These are phyloP conservation scores for Lablab purpureus DNA, from an alignment of 306 rosid species.

Conservation along the genomic window DNA sequence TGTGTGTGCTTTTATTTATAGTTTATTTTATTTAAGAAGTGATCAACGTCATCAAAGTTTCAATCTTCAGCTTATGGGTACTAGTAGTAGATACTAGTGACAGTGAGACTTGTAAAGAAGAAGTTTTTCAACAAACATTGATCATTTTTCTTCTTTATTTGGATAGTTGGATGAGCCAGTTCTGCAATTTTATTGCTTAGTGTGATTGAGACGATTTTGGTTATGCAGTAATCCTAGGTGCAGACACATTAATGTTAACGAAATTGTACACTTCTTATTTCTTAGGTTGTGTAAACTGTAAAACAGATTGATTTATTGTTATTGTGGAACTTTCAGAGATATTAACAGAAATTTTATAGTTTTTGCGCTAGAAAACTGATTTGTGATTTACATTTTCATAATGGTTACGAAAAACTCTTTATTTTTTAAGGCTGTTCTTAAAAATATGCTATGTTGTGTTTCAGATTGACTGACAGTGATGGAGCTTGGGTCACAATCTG, in stretches of 20 bases:
- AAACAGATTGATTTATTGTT: not conserved
- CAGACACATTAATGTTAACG: not conserved
- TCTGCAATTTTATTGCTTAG: not conserved
- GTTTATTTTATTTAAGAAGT: not conserved
- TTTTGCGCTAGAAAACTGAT: not conserved
- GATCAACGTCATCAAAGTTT: constrained; percentile 15
- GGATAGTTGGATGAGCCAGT: not conserved
- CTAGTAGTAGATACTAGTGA: not conserved
- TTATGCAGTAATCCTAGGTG: not conserved
- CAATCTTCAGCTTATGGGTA: not conserved
- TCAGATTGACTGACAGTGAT: constrained; percentile 41
- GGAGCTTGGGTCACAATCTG: constrained; percentile 71
- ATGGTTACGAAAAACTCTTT: not conserved
- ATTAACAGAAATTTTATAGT: not conserved
- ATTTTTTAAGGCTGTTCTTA: constrained; percentile 6
- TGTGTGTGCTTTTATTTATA: not conserved
- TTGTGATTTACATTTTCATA: not conserved
- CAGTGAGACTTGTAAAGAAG: not conserved
- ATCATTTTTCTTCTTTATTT: not conserved
- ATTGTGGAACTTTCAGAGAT: not conserved
- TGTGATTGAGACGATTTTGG: not conserved
- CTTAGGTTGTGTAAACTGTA: not conserved
- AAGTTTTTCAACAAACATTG: not conserved
- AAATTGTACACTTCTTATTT: not conserved
- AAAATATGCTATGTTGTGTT: not conserved